Percentiles rank a stretch among this genome's conserved stretches.
These are phyloP conservation scores for Annulohypoxylon maeteangense DNA, from an alignment of 495 filamentous ascomycete species.

Conservation along the genomic window DNA sequence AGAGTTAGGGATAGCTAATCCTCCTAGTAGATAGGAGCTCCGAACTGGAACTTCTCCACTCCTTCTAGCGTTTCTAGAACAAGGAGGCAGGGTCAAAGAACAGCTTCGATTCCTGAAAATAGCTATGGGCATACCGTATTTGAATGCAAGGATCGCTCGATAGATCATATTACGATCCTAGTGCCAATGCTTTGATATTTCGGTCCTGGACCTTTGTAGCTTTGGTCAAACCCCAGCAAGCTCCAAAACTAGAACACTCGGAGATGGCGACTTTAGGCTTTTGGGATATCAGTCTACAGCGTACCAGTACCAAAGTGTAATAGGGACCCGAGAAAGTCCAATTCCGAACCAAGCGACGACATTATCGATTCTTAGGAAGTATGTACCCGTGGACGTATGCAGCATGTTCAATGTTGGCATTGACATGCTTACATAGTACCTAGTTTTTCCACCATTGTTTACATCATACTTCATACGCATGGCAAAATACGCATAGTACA, in stretches of 20 bases:
- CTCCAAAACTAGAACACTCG: slow-evolving; percentile 13
- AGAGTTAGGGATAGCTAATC: slow-evolving; percentile 18
- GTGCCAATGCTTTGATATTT: slow-evolving; percentile 16
- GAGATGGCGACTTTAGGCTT: background rate
- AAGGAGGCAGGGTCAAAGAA: slow-evolving; percentile 26
- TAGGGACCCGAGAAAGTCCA: background rate
- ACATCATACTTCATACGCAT: background rate
- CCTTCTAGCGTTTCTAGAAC: slow-evolving; percentile 44
- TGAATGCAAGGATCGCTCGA: slow-evolving; percentile 18
- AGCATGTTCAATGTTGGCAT: background rate
- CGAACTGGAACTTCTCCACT: slow-evolving; percentile 21
- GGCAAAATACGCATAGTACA: background rate
- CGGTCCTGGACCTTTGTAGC: background rate
- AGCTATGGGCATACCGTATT: slow-evolving; percentile 23
- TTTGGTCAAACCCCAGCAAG: background rate
- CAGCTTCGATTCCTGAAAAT: slow-evolving; percentile 27
- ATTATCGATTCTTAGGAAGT: background rate
- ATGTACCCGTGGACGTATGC: background rate
- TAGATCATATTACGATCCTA: slow-evolving; percentile 24
- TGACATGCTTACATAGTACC: too few relatives aligned
- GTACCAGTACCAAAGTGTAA: background rate
- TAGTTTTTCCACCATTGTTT: background rate
- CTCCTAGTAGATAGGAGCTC: background rate
- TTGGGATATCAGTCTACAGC: background rate
- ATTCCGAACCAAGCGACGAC: background rate